Conservation (phyloP, 2,329 filamentous ascomycete genomes). For the Fusarium sp. region DNA sequence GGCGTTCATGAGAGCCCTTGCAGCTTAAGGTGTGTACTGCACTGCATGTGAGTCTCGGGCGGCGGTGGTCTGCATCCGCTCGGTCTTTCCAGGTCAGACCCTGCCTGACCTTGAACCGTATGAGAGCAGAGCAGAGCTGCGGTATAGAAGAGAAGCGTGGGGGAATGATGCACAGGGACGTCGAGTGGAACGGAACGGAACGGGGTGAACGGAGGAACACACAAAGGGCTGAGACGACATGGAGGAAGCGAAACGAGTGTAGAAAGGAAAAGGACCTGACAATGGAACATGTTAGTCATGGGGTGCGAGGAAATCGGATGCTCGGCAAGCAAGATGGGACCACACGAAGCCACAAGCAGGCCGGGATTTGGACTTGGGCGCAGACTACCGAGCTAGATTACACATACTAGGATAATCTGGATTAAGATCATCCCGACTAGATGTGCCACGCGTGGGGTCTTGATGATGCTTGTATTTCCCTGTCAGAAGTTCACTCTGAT, state of each 20-base stretch:
- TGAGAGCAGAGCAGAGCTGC: background rate
- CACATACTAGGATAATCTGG: constrained; percentile 27
- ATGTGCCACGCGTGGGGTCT: constrained; percentile 23
- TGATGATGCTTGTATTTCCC: background rate
- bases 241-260: background rate
- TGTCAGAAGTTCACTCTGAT: background rate
- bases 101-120: background rate
- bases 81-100: background rate
- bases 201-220: constrained; percentile 1
- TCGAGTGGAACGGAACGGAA: background rate
- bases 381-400: constrained; percentile 31
- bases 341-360: constrained; percentile 13
- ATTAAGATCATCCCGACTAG: constrained; percentile 28
- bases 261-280: background rate
- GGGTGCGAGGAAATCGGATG: constrained; percentile 25
- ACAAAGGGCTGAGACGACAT: background rate
- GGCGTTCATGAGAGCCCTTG: constrained; percentile 63
- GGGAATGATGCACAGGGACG: background rate
- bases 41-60: background rate
- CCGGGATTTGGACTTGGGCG: constrained; percentile 2
- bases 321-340: constrained; percentile 30
- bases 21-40: constrained; percentile 24
- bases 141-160: background rate
- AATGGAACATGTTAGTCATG: constrained; percentile 23
- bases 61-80: background rate